Base-by-base conservation (phyloP, 257 asterid genomes). In the Penstemon newberryi region DNA sequence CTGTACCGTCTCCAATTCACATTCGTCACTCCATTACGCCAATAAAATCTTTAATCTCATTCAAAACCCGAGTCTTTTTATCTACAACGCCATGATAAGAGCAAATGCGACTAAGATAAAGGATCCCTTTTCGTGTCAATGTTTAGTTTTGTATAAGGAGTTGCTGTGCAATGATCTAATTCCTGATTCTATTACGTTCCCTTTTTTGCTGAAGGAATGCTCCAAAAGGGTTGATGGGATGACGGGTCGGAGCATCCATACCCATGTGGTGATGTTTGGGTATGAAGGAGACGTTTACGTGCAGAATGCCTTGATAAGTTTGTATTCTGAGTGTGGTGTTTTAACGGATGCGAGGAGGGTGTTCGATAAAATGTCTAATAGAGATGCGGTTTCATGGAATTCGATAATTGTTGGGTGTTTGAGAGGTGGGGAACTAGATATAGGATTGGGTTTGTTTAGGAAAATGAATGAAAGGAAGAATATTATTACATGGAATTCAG, bases 341-440 rank as follows among this genome's bases (percentile, higher is more conserved):
- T 58, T 80, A 74, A 70, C 15, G 9, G 84, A 80, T 76, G 97
- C 96, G 9, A 12, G 75, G 81, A 84, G 54, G 82, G 86, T 90
- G 78, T 90, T 90, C 40, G 92, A 86, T 68, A 90, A 62, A 86
- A 91, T 91, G 91, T 44, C 79, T 5, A 54, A 71, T 12, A 79
- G 79, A 68, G 97, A 89, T 64, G 77, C 86, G 67, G 95, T 91
- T 73, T 91, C 97, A 0, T 91, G 97, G 96, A 91, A 89, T 60
- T 75, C 89, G 37, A 63, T 88, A 10, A 68, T 86, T 44, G 71
- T 75, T 13, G 96, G 93, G 66, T 77, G 75, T 73, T 75, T 84
- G 77, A 78, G 95, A 65, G 83, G 79, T 11, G 90, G 88, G 56
- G 81, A 77, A 59, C 81, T 83, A 41, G 88, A 83, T 66, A 41